These are phyloP conservation scores for Cadophora gregata DNA, from an alignment of 2,329 filamentous ascomycete species.

Conservation along the genomic window DNA sequence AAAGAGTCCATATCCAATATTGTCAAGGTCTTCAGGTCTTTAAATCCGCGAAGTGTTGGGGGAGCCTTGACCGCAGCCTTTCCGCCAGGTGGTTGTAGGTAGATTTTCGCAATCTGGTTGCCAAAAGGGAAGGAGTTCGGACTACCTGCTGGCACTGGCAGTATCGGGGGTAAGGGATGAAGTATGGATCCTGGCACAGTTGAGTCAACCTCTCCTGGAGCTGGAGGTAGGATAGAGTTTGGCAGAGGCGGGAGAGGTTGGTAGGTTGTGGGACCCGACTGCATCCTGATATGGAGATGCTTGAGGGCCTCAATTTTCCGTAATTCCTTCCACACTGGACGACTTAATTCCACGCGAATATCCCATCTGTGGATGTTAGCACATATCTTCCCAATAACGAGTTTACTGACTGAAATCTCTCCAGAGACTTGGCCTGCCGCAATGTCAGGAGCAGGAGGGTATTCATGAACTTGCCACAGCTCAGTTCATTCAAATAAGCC, in stretches of 20 bases:
- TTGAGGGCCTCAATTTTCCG: conserved; percentile 59
- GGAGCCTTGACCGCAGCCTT: conserved; percentile 6
- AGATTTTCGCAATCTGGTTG: conserved; percentile 25
- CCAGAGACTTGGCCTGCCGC: conserved; percentile 59
- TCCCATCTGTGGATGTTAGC: conserved; percentile 58
- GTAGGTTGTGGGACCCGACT: conserved; percentile 62
- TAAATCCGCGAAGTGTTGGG: conserved; percentile 63
- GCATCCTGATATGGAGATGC: conserved; percentile 63
- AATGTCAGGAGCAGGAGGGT: conserved; percentile 63
- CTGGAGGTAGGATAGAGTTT: conserved; percentile 16
- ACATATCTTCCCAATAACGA: not conserved
- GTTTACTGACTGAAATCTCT: conserved; percentile 58
- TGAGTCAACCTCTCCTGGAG: not conserved
- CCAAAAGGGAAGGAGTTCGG: conserved; percentile 21
- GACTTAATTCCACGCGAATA: conserved; percentile 66
- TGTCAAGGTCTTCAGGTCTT: conserved; percentile 56
- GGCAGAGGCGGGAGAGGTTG: conserved; percentile 48
- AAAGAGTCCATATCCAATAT: conserved; percentile 66
- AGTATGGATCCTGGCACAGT: not conserved
- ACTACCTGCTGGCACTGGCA: conserved; percentile 2
- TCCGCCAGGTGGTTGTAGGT: conserved; percentile 13
- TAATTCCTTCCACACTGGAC: conserved; percentile 61
- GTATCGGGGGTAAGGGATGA: conserved; percentile 7
- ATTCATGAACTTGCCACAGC: conserved; percentile 69
- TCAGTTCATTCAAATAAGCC: conserved; percentile 59